phyloP scores from a whole-genome alignment of 2,329 filamentous ascomycete genomes.

The Diplodia mutila region DNA sequence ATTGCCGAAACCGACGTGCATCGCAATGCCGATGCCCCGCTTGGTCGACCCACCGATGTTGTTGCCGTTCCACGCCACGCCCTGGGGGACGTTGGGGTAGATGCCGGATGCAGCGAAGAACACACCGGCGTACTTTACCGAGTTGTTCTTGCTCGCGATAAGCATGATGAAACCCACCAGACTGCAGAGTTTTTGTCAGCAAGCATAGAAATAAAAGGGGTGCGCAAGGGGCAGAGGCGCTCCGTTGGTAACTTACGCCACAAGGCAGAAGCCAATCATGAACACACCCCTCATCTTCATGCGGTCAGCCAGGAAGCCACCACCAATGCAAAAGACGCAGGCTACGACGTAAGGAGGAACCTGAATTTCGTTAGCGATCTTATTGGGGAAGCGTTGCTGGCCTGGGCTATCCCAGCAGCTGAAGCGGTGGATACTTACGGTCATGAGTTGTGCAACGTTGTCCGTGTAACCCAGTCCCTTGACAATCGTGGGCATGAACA shows the following conservation, averaged over 20 bases:
- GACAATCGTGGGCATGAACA: conserved; percentile 64
- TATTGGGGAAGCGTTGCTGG: not conserved
- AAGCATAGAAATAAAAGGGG: not conserved
- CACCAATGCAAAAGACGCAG: conserved; percentile 41
- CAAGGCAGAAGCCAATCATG: conserved; percentile 10
- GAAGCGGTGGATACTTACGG: conserved; percentile 37
- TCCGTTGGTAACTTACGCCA: not conserved
- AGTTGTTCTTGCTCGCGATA: conserved; percentile 35
- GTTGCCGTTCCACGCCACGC: conserved; percentile 62
- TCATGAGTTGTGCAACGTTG: conserved; percentile 65
- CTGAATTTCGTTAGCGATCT: not conserved
- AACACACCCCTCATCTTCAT: conserved; percentile 12
- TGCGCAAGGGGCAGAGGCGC: not conserved
- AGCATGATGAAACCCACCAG: conserved; percentile 48
- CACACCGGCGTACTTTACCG: conserved; percentile 46
- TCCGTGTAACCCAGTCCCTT: conserved; percentile 63
- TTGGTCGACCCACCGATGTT: conserved; percentile 62
- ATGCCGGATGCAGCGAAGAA: conserved; percentile 50
- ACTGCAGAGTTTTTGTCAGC: conserved; percentile 26
- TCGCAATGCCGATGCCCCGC: conserved; percentile 59
- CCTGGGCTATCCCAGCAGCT: not conserved
- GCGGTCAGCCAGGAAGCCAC: conserved; percentile 37
- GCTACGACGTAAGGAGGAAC: conserved; percentile 63
- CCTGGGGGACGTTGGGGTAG: conserved; percentile 61
- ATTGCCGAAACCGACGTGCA: conserved; percentile 58